A percentile compares a stretch with the other conserved stretches of the same genome.
phyloP scores from a whole-genome alignment of 1,284 basidiomycete genomes.

The Cystobasidium pallidum region DNA sequence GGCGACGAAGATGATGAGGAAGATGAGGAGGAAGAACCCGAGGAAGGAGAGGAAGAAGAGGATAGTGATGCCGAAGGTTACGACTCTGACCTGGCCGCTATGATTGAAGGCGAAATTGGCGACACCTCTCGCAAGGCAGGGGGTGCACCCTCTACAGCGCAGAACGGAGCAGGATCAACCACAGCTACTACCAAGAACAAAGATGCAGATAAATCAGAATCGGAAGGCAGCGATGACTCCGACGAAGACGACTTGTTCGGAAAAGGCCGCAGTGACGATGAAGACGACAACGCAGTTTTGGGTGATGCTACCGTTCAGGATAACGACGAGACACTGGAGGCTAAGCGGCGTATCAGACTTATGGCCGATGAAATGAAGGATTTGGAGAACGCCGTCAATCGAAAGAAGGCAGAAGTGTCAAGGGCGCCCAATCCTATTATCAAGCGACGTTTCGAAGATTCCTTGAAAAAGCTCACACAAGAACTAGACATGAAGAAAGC shows the following conservation, averaged over 20 bases:
- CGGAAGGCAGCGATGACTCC: conserved; percentile 47
- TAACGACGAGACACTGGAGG: conserved; percentile 57
- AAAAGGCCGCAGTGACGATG: conserved; percentile 51
- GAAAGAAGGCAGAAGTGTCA: conserved; percentile 83
- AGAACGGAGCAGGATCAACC: conserved; percentile 20
- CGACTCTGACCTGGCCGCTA: conserved; percentile 54
- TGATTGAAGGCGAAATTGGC: conserved; percentile 52
- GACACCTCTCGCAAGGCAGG: conserved; percentile 37
- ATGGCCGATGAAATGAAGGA: conserved; percentile 78
- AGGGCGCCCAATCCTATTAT: conserved; percentile 86
- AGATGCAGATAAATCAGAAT: conserved; percentile 35
- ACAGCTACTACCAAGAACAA: conserved; percentile 5
- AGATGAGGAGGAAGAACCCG: conserved; percentile 61
- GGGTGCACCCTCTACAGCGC: conserved; percentile 18
- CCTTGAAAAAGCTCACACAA: conserved; percentile 59
- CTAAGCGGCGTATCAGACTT: conserved; percentile 59
- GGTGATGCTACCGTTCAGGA: conserved; percentile 41
- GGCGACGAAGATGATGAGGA: conserved; percentile 65
- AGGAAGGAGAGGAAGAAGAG: conserved; percentile 70
- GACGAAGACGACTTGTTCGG: conserved; percentile 53
- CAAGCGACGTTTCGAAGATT: conserved; percentile 92
- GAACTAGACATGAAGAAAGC: conserved; percentile 84
- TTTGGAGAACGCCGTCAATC: conserved; percentile 80
- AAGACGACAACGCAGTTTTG: conserved; percentile 56
- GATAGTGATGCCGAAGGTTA: conserved; percentile 68